Base-by-base conservation (phyloP, 768 basidiomycete species). In the Lactifluus volemus region DNA sequence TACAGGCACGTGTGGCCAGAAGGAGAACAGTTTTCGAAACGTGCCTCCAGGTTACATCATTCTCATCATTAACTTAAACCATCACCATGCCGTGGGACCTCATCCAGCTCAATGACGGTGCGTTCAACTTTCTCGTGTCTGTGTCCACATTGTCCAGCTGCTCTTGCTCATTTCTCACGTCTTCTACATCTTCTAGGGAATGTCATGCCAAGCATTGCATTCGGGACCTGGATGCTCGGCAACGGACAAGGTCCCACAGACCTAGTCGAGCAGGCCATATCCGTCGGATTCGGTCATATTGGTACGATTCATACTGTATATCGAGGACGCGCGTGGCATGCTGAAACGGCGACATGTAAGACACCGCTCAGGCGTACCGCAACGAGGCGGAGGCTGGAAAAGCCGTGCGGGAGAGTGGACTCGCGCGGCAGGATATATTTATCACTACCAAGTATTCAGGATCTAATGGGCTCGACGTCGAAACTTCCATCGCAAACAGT, bases 361-460 rank as follows among this genome's bases (percentile, higher is more conserved):
- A 84, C 64, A 85, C 84, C 2, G 84, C 83, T 1, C 83, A 86
- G 67, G 25, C 70, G 1, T 87, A 86, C 70, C 60, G 75, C n/a
- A 86, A 86, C 60, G 84, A 85, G 71, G 68, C 67, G 2, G 83
- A 86, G 65, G 80, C 78, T 8, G 84, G 84, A 3, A 68, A 67
- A 42, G 82, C 68, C 9, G 67, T 71, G 38, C 75, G 73, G 19
- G 79, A 85, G 64, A 84, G 80, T 61, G 83, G 84, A 1, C 74
- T 84, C 5, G 67, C 75, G 41, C 78, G 85, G n/a, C 59, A 74
- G 14, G 81, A 85, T 1, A 64, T 87, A 29, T 87, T 77, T 70
- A 78, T 89, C 64, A 87, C 84, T 3, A 86, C 85, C 34, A 86
- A 86, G 67, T 85, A 78, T 66, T 82, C 83, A 14, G 82, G 81